A percentile compares a stretch with the other conserved stretches of the same genome.
Evolutionary conservation across 1,284 basidiomycete species (phyloP).

Genomic region (Pisolithus thermaeus): DNA sequence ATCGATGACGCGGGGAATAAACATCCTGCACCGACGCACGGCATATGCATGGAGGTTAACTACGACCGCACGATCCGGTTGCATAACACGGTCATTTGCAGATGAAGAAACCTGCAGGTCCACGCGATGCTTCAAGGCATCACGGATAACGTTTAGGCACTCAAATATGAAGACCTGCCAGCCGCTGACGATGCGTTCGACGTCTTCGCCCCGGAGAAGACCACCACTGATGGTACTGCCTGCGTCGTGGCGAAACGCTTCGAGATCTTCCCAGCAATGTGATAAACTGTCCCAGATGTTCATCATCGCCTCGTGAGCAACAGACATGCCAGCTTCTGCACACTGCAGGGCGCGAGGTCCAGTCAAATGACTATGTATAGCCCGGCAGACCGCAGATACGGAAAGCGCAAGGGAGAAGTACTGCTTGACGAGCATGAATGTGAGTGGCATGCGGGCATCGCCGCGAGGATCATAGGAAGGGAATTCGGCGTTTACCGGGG

Average conservation of each 20-base stretch:
- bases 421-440: slow-evolving; percentile 27
- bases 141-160: slow-evolving; percentile 42
- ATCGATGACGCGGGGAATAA: slow-evolving; percentile 52
- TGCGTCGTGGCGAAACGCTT: slow-evolving; percentile 43
- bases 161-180: slow-evolving; percentile 47
- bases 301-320: slow-evolving; percentile 59
- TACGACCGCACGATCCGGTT: slow-evolving; percentile 27
- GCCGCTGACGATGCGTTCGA: slow-evolving; percentile 53
- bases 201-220: slow-evolving; percentile 48
- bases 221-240: slow-evolving; percentile 32
- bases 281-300: slow-evolving; percentile 78
- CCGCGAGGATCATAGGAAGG: slow-evolving; percentile 22
- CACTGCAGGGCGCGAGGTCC: slow-evolving; percentile 62
- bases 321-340: slow-evolving; percentile 40
- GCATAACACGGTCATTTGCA: background rate
- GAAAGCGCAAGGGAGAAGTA: slow-evolving; percentile 60
- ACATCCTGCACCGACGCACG: slow-evolving; percentile 41
- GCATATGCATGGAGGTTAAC: slow-evolving; percentile 41
- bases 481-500: slow-evolving; percentile 30
- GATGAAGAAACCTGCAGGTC: slow-evolving; percentile 1
- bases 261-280: slow-evolving; percentile 76
- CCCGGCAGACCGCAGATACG: slow-evolving; percentile 66
- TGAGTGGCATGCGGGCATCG: slow-evolving; percentile 29
- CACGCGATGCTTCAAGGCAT: slow-evolving; percentile 17
- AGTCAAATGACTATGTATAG: slow-evolving; percentile 70